phyloP scores from a whole-genome alignment of 176 grass and related monocot species.

The Aegilops umbellulata region DNA sequence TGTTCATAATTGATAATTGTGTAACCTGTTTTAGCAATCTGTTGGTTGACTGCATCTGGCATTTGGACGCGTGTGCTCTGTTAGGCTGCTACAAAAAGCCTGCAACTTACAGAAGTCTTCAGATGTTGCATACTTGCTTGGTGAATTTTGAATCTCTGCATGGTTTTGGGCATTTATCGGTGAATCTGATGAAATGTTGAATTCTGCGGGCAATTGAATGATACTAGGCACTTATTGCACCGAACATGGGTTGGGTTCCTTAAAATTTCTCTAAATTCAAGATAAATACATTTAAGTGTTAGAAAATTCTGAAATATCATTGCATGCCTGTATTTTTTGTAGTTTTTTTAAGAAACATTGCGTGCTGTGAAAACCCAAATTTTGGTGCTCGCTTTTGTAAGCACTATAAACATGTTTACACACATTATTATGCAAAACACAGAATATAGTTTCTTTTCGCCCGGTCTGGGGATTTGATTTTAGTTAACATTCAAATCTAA shows the following conservation, averaged over 20 bases:
- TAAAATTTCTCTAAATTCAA: background rate
- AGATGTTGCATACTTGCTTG: conserved; percentile 10
- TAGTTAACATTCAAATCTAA: background rate
- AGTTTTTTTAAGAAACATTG: background rate
- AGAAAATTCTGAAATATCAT: background rate
- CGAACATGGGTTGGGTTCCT: background rate
- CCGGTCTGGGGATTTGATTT: background rate
- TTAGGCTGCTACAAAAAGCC: conserved; percentile 6
- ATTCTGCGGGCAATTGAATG: background rate
- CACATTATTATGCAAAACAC: no score
- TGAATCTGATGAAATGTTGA: background rate
- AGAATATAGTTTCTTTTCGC: background rate
- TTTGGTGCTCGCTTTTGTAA: background rate
- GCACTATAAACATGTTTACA: background rate
- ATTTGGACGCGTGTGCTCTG: conserved; percentile 30
- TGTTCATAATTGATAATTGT: conserved; percentile 52
- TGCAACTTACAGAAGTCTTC: conserved; percentile 17
- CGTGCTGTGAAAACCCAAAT: background rate
- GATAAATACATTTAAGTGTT: background rate
- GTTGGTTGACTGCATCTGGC: conserved; percentile 31
- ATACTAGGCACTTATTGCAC: background rate
- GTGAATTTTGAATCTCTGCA: conserved; percentile 27
- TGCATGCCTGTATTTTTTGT: background rate
- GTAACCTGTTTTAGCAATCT: conserved; percentile 49
- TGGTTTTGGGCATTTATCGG: background rate